Evolutionary conservation across 139 green algal species (phyloP).

Genomic region (Coelastrella sp.): DNA sequence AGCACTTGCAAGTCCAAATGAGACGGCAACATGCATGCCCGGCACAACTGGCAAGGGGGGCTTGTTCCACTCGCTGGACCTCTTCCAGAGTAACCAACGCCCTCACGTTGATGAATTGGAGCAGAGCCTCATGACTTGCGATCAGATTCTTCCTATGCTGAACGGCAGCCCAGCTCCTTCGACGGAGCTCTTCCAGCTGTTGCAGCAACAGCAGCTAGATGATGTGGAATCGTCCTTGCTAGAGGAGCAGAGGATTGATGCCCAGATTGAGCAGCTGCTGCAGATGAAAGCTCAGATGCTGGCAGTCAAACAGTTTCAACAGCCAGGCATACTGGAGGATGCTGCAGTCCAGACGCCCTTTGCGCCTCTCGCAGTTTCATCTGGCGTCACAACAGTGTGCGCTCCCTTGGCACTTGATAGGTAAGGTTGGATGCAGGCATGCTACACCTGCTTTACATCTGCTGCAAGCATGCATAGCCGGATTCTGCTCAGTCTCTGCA

Average conservation of each 20-base stretch:
- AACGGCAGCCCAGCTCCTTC: not conserved
- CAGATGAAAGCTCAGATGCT: conserved; percentile 24
- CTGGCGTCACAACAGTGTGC: not conserved
- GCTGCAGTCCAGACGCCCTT: not conserved
- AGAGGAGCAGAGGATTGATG: conserved; percentile 28
- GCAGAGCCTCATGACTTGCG: too few species aligned
- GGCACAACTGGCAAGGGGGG: not conserved
- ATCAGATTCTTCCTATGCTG: not conserved
- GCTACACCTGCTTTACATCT: too few species aligned
- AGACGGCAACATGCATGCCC: too few species aligned
- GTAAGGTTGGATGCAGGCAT: too few species aligned
- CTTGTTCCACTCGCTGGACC: not conserved
- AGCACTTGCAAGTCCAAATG: too few species aligned
- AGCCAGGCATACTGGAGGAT: conserved; percentile 15
- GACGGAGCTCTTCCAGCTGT: not conserved
- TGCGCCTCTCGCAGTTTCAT: not conserved
- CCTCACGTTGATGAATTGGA: not conserved
- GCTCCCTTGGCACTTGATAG: not conserved
- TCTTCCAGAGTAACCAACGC: not conserved
- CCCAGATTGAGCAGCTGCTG: conserved; percentile 24
- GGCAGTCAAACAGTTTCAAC: not conserved
- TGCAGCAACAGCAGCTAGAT: conserved; percentile 23
- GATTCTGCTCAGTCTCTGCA: not conserved
- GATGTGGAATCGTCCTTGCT: not conserved
- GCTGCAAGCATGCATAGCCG: too few species aligned